A percentile compares a stretch with the other conserved stretches of the same genome.
Evolutionary conservation across 768 basidiomycete genomes (phyloP).

Genomic region (Boletus fagicola): DNA sequence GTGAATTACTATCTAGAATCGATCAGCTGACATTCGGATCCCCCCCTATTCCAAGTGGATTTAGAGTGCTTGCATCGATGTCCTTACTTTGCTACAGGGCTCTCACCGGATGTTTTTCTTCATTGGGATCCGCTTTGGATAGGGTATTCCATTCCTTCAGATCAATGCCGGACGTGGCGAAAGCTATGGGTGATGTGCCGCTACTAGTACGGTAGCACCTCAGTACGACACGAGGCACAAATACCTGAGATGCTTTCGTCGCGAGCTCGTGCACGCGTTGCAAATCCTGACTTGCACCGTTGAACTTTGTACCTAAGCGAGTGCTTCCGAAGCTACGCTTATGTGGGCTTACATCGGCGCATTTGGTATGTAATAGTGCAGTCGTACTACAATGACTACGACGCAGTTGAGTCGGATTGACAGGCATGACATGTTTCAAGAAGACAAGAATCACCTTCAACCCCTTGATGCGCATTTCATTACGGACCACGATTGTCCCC

Average conservation of each 20-base stretch:
- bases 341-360: neutral
- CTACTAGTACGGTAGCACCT: constrained; percentile 1
- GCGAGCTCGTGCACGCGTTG: neutral
- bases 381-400: neutral
- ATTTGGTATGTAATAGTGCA: neutral
- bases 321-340: neutral
- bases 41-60: neutral
- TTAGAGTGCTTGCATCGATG: neutral
- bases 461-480: constrained; percentile 8
- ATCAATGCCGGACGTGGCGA: neutral
- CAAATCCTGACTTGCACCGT: neutral
- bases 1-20: neutral
- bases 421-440: constrained; percentile 13
- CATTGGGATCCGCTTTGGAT: neutral
- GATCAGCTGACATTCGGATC: neutral
- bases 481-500: constrained; percentile 16
- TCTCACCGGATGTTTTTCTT: neutral
- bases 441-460: constrained; percentile 6
- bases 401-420: constrained; percentile 1
- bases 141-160: constrained; percentile 3
- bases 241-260: neutral
- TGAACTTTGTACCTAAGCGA: neutral
- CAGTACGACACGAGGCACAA: constrained; percentile 3
- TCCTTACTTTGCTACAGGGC: neutral
- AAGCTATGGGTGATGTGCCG: neutral